Percentiles rank a stretch among this genome's conserved stretches.
These are phyloP conservation scores for Casuarina equisetifolia DNA, from an alignment of 306 rosid genomes.

Conservation along the genomic window DNA sequence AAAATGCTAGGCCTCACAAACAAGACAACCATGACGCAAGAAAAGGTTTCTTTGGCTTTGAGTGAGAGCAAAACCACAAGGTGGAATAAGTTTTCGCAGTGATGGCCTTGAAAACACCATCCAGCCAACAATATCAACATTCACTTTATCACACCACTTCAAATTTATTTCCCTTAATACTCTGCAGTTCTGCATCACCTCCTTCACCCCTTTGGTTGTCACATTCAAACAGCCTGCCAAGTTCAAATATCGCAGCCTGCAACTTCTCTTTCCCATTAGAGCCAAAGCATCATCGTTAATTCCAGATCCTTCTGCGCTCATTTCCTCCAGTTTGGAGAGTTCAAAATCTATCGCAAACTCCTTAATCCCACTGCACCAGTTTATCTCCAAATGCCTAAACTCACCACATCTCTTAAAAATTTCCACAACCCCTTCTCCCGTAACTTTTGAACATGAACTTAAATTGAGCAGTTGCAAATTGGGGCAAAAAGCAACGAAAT, in stretches of 20 bases:
- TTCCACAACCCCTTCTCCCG: conserved; percentile 42
- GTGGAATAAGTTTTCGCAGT: conserved; percentile 53
- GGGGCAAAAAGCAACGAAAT: conserved; percentile 45
- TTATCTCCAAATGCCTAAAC: conserved; percentile 45
- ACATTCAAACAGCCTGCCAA: conserved; percentile 45
- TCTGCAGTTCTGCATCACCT: conserved; percentile 52
- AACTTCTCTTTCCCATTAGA: conserved; percentile 50
- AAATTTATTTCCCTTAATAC: conserved; percentile 61
- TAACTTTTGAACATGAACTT: conserved; percentile 29
- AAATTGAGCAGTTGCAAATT: conserved; percentile 52
- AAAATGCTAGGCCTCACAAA: conserved; percentile 19
- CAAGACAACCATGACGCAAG: conserved; percentile 59
- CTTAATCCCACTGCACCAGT: conserved; percentile 20
- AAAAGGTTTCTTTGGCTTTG: conserved; percentile 35
- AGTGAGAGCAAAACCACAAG: conserved; percentile 26
- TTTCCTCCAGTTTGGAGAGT: conserved; percentile 45
- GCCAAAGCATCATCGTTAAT: conserved; percentile 54
- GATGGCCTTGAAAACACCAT: conserved; percentile 50
- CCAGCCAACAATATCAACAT: conserved; percentile 41
- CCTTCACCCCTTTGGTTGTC: conserved; percentile 58
- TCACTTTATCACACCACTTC: conserved; percentile 38
- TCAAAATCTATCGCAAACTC: conserved; percentile 39
- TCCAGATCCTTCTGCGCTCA: conserved; percentile 36
- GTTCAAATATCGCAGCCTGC: conserved; percentile 41
- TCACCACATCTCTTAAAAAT: conserved; percentile 45